Conservation (phyloP, 345 rosid genomes). For the Hibiscus syriacus region DNA sequence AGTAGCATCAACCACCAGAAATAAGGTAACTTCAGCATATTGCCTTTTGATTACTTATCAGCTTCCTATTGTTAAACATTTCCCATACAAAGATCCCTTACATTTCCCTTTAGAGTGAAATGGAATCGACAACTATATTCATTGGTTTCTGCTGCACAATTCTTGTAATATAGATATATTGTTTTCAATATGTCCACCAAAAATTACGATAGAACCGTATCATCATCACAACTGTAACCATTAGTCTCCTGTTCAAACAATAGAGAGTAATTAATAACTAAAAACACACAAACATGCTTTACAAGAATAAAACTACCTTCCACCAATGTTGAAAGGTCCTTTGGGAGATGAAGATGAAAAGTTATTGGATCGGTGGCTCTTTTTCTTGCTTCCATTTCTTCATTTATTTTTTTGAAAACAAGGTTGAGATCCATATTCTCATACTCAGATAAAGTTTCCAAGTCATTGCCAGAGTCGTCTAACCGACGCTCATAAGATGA, state of each 20-base stretch:
- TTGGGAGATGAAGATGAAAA: constrained; percentile 82
- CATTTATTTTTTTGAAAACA: constrained; percentile 56
- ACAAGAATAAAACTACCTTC: constrained; percentile 52
- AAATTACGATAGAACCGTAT: neutral
- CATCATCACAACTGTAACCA: neutral
- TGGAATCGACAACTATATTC: neutral
- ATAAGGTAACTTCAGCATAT: neutral
- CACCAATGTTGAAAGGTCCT: constrained; percentile 45
- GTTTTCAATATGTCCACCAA: neutral
- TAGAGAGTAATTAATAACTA: neutral
- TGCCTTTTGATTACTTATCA: neutral
- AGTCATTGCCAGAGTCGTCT: constrained; percentile 45
- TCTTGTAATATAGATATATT: neutral
- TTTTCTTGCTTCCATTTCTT: constrained; percentile 66
- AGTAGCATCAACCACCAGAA: neutral
- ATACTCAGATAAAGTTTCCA: constrained; percentile 47
- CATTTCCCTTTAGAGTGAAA: neutral
- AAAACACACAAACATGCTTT: constrained; percentile 7
- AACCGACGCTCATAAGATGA: constrained; percentile 38
- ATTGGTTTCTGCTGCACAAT: neutral
- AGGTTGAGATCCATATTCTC: constrained; percentile 84
- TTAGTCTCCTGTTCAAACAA: neutral
- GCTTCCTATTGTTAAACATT: neutral
- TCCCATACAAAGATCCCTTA: neutral
- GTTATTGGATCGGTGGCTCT: constrained; percentile 49